Evolutionary conservation across 176 grass and related monocot species (phyloP), one percentile per base, ranked within the genome.

Genomic region (Cymbopogon citratus): DNA sequence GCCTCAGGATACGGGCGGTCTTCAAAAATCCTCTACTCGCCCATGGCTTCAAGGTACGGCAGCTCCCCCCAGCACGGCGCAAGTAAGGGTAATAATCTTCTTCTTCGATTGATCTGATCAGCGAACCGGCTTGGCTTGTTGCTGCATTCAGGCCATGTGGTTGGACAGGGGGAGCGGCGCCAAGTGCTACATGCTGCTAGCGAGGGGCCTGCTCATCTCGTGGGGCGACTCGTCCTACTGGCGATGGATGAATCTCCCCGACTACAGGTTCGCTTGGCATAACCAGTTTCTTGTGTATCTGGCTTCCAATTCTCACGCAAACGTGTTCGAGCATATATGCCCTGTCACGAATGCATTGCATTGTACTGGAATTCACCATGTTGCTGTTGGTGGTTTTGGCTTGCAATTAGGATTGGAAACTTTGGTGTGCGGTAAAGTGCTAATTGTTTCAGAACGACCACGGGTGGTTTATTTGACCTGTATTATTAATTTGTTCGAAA

Each of bases 1-100:
- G 81, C 77, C 87, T 72, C 75, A 82, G 74, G 85, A 75, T 85
- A 85, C 41, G 2, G 52, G 7, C 48, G 16, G 48, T 51, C 6
- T 16, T 16, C 16, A 18, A 51, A 19, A 51, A 51, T 51, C 48
- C 48, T 51, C 16, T 52, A 19, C 48, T 52, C 5, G 48, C 48
- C 48, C 7, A 7, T 19, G 48, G 48, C 5, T 2, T 19, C 48
- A 52, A 19, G 48, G 48, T 51, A 51, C 46, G 46, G 5, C n/a
- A n/a, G n/a, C n/a, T n/a, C n/a, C n/a, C 46, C 46, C 14, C 48
- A 0, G 1, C 16, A 51, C 0, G 16, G 1, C 48, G 1, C 48
- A 51, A 2, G n/a, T n/a, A n/a, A n/a, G n/a, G n/a, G n/a, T 38
- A 7, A 1, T 54, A 18, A 54, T 54, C 51, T 54, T 9, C 6